Conservation (phyloP, 192 early-diverging fungal species). For the Podila epicladia region DNA sequence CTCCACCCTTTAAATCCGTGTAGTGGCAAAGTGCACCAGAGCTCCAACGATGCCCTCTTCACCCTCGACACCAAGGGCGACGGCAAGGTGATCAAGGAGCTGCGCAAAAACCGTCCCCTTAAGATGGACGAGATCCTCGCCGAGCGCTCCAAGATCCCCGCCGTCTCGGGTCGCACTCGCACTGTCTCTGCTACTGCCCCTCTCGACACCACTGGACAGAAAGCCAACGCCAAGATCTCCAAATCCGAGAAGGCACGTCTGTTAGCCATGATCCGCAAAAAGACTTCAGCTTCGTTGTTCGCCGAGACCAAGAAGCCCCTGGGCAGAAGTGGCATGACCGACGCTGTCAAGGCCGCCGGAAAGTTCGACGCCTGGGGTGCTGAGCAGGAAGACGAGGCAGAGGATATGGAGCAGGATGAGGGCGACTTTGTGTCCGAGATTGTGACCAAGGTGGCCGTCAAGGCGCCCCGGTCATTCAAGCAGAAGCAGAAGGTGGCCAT, state of each 20-base stretch:
- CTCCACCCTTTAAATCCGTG: conserved; percentile 22
- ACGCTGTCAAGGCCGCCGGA: conserved; percentile 51
- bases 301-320: conserved; percentile 19
- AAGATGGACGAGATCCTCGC: conserved; percentile 88
- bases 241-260: conserved; percentile 41
- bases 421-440: conserved; percentile 36
- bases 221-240: conserved; percentile 40
- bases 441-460: conserved; percentile 37
- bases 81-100: conserved; percentile 52
- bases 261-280: conserved; percentile 36
- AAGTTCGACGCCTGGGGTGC: conserved; percentile 75
- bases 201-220: not conserved
- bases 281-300: conserved; percentile 33
- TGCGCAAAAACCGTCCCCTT: conserved; percentile 65
- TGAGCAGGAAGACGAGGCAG: conserved; percentile 51
- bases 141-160: conserved; percentile 72
- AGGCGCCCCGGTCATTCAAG: conserved; percentile 55
- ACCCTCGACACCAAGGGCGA: conserved; percentile 76
- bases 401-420: conserved; percentile 55
- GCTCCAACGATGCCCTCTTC: conserved; percentile 69
- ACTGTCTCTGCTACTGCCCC: conserved; percentile 3
- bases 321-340: conserved; percentile 36
- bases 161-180: conserved; percentile 46
- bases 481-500: conserved; percentile 57
- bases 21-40: conserved; percentile 63